Evolutionary conservation across 805 yeast species (phyloP), one percentile per base, ranked within the genome.

Genomic region (Candida wancherniae): DNA sequence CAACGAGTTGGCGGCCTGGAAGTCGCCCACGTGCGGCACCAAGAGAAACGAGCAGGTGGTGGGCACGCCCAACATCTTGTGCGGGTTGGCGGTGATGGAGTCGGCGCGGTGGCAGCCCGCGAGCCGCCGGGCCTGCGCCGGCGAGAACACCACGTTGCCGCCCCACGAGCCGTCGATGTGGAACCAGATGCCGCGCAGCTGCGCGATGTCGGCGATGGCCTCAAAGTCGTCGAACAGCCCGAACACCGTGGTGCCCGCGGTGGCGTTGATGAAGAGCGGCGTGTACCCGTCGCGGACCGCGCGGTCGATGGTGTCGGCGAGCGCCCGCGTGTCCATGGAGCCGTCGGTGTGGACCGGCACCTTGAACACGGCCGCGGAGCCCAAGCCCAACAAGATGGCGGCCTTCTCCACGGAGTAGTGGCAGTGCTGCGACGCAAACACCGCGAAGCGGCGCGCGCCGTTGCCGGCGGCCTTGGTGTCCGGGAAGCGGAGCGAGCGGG

Each of bases 161-260:
- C 95, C 95, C 94, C 94, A 84, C 5, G 92, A 82, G 1, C 92
- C 95, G 57, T 84, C 95, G 23, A 84, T 73, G 53, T 84, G 95
- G 50, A 82, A 71, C 90, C 94, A 85, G 6, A 75, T 30, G n/a
- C 67, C 54, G 53, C 77, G 51, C 34, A 64, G 63, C 33, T 71
- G 61, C 10, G 87, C 75, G 2, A 84, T 52, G 1, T 36, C 48
- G 1, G 77, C 55, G 20, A 85, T 75, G 24, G 69, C 71, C 15
- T 50, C 64, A 45, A 84, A 68, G 13, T 80, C 77, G 48, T 84
- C 95, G 53, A 69, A 85, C 5, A 92, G 80, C 1, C 95, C 95
- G 46, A 77, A 81, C 1, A 84, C 95, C 0, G 95, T 84, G 8
- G 94, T 83, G 1, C 95, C 95, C 0, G 95, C 94, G 3, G 95